These are phyloP conservation scores for Metschnikowia colocasiae DNA, from an alignment of 805 yeast species.

Conservation along the genomic window DNA sequence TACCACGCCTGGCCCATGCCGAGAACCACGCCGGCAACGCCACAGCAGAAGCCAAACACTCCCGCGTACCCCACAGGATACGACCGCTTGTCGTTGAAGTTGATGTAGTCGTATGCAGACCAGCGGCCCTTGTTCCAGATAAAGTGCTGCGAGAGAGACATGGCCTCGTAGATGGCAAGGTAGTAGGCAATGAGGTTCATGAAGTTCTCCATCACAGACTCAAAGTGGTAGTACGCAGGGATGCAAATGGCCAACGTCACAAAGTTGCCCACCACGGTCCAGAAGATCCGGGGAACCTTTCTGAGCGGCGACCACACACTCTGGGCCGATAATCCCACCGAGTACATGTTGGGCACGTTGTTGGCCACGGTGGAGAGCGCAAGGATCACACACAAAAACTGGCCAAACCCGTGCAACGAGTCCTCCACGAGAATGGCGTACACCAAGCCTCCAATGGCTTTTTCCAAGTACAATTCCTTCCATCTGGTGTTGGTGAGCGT, in stretches of 20 bases:
- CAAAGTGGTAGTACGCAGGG: conserved; percentile 79
- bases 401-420: conserved; percentile 84
- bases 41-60: conserved; percentile 70
- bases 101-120: conserved; percentile 57
- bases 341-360: conserved; percentile 92
- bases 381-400: conserved; percentile 80
- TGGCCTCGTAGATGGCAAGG: conserved; percentile 77
- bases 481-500: conserved; percentile 42
- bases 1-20: conserved; percentile 91
- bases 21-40: conserved; percentile 78
- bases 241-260: conserved; percentile 81
- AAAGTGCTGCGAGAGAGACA: conserved; percentile 78
- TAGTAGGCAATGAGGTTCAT: conserved; percentile 92
- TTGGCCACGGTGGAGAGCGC: conserved; percentile 86
- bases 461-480: conserved; percentile 45
- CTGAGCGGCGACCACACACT: conserved; percentile 73
- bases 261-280: conserved; percentile 77
- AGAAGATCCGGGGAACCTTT: conserved; percentile 73
- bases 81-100: conserved; percentile 52
- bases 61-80: conserved; percentile 82
- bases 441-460: conserved; percentile 78
- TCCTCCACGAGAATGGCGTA: conserved; percentile 73
- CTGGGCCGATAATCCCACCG: conserved; percentile 84
- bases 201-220: conserved; percentile 71
- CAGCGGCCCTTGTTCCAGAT: conserved; percentile 64